phyloP scores from a whole-genome alignment of 805 yeast species.

The Kluyveromyces dobzhanskii region DNA sequence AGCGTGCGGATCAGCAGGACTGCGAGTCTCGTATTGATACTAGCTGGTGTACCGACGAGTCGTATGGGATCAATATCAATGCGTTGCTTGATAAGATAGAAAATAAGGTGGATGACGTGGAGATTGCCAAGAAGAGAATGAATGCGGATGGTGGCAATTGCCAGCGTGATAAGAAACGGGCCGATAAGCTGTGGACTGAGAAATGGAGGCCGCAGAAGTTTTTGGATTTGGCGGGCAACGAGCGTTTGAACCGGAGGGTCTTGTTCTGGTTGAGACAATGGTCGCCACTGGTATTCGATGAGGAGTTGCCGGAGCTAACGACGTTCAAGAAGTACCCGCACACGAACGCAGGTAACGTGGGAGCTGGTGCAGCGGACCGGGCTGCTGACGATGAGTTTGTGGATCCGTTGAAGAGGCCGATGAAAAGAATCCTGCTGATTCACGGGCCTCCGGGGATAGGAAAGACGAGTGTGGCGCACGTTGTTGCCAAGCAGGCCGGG shows the following conservation, averaged over 20 bases:
- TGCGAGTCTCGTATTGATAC: not conserved
- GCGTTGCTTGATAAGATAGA: conserved; percentile 29
- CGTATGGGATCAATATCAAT: conserved; percentile 34
- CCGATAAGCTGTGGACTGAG: conserved; percentile 56
- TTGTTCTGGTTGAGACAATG: conserved; percentile 61
- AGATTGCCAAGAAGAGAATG: conserved; percentile 2
- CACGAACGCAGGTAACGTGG: conserved; percentile 5
- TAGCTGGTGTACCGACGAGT: conserved; percentile 21
- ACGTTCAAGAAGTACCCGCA: conserved; percentile 4
- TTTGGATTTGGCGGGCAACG: conserved; percentile 63
- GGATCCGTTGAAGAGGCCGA: conserved; percentile 54
- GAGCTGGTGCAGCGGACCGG: conserved; percentile 5
- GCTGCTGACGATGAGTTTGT: conserved; percentile 8
- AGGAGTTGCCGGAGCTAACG: conserved; percentile 27
- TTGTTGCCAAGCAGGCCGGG: conserved; percentile 74
- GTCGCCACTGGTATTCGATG: conserved; percentile 50
- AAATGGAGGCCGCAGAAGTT: conserved; percentile 61
- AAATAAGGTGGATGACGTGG: conserved; percentile 6
- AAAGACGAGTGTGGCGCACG: conserved; percentile 81
- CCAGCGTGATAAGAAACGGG: too few relatives aligned
- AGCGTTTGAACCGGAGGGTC: conserved; percentile 48
- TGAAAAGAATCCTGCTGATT: conserved; percentile 55
- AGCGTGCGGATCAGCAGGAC: too few relatives aligned
- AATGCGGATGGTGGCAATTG: not conserved
- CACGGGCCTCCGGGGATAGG: conserved; percentile 95